These are phyloP conservation scores for Theobroma cacao DNA, from an alignment of 345 rosid genomes.

Conservation along the genomic window DNA sequence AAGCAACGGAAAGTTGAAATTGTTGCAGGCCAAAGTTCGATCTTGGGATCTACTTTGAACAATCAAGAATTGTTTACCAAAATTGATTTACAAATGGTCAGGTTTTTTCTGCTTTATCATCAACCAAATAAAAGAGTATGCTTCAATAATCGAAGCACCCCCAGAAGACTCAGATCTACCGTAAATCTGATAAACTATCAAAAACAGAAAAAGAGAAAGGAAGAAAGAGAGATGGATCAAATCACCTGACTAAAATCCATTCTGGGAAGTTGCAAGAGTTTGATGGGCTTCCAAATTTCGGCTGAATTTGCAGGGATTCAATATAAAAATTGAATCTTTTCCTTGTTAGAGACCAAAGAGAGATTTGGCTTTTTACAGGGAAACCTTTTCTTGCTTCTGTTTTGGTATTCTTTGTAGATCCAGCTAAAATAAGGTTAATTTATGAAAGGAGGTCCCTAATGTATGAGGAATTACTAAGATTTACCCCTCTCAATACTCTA, in stretches of 20 bases:
- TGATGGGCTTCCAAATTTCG: background rate
- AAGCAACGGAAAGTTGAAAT: background rate
- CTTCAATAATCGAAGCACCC: background rate
- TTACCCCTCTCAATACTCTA: background rate
- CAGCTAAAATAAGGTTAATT: background rate
- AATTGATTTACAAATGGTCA: background rate
- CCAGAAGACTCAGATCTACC: constrained; percentile 11
- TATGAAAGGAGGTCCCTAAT: background rate
- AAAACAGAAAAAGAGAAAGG: background rate
- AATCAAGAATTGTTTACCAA: background rate
- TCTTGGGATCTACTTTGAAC: background rate
- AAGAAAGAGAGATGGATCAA: background rate
- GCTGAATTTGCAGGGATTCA: background rate
- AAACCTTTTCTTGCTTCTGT: background rate
- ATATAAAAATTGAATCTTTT: background rate
- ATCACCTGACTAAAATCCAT: constrained; percentile 19
- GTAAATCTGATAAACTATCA: background rate
- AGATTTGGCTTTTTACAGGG: background rate
- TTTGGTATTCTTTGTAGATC: constrained; percentile 3
- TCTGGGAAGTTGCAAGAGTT: background rate
- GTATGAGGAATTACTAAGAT: background rate
- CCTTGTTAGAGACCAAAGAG: background rate
- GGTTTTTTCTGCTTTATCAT: background rate
- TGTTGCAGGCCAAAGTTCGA: background rate
- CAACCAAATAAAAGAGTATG: background rate